Evolutionary conservation across 2,329 filamentous ascomycete species (phyloP).

Genomic region (Botryotinia narcissicola): DNA sequence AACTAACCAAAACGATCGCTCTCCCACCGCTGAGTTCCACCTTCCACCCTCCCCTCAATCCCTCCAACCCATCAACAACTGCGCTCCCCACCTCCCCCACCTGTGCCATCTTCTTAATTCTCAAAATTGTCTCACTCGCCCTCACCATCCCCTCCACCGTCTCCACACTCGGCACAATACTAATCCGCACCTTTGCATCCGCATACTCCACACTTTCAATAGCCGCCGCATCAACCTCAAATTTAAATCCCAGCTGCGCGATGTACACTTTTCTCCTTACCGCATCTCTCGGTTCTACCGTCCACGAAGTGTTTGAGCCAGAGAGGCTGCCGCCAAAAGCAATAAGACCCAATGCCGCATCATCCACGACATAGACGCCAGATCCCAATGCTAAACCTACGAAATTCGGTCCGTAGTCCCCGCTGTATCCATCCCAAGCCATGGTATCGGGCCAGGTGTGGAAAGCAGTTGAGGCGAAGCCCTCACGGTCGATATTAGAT

Average conservation of each 20-base stretch:
- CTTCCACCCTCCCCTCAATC: constrained; percentile 15
- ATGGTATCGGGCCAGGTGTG: constrained; percentile 56
- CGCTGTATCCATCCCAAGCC: constrained; percentile 54
- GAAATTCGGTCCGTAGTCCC: constrained; percentile 57
- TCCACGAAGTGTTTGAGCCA: constrained; percentile 28
- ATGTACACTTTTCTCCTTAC: constrained; percentile 50
- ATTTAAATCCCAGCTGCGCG: constrained; percentile 44
- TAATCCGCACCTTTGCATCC: not conserved
- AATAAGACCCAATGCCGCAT: constrained; percentile 46
- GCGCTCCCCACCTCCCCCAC: constrained; percentile 12
- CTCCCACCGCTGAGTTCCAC: constrained; percentile 13
- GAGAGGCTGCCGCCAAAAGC: constrained; percentile 49
- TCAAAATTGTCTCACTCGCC: constrained; percentile 20
- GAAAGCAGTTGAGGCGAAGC: constrained; percentile 55
- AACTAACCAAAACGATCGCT: constrained; percentile 34
- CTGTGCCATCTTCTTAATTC: constrained; percentile 23
- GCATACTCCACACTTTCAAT: constrained; percentile 43
- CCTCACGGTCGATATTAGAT: constrained; percentile 54
- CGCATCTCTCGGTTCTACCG: constrained; percentile 46
- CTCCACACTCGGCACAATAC: constrained; percentile 20
- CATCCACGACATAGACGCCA: constrained; percentile 49
- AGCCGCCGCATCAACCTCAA: constrained; percentile 46
- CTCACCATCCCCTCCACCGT: constrained; percentile 3
- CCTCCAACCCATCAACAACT: not conserved
- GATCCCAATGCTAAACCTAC: constrained; percentile 51